Evolutionary conservation across 1,284 basidiomycete genomes (phyloP), one percentile per base, ranked within the genome.

Genomic region (Stereum hirsutum): DNA sequence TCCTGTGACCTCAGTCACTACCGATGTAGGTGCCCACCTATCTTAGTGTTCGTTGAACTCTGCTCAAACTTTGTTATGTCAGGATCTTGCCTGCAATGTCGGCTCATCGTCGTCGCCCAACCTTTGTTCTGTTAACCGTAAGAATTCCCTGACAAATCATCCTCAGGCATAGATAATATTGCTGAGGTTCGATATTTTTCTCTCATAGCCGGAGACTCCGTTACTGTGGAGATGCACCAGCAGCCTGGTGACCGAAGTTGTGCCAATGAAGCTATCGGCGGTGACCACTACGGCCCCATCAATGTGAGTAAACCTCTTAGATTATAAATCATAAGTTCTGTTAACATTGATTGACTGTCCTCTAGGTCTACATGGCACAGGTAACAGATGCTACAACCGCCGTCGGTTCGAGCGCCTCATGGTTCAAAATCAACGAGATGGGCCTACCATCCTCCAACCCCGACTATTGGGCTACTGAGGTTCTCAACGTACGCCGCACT

Each of bases 161-260:
- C 10, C 42, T 38, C 14, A 19, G 19, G 28, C 11, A 44, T 28
- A 39, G 42, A 35, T 24, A 35, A 19, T 12, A 32, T 19, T 15
- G 6, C 12, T 42, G 30, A 17, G 35, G 15, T 32, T 20, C 40
- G 30, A 5, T 44, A 17, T 24, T 30, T 11, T 42, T 4, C 41
- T n/a, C n/a, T n/a, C n/a, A n/a, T n/a, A 70, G 72, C 71, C 30
- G 72, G 71, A 3, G 69, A 69, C 46, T 53, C 49, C 10, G 62
- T 73, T 32, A 69, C 69, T 7, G 71, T 75, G 30, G 72, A 75
- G 56, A 74, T 74, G 72, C 71, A 75, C 52, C 69, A 72, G 54
- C 70, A 74, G 52, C 66, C 68, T 1, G 58, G 55, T 25, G 65
- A 73, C 45, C 69, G 72, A 36, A 62, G 61, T 5, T 75, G 72